These are phyloP conservation scores for Lobosporangium transversale DNA, from an alignment of 192 early-diverging fungal genomes.

Conservation along the genomic window DNA sequence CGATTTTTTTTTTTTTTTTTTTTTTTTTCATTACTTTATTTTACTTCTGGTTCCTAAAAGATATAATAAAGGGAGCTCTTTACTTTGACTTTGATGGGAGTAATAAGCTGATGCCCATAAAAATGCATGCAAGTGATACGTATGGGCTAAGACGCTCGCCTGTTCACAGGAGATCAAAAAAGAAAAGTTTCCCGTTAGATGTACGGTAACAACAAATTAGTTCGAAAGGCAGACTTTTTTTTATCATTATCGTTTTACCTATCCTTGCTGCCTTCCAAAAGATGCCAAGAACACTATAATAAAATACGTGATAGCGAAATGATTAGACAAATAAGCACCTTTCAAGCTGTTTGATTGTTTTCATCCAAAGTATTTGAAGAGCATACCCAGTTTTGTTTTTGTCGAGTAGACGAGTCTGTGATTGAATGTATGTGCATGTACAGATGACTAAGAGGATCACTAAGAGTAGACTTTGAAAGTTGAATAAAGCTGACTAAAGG, in stretches of 20 bases:
- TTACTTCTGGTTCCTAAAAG: no score
- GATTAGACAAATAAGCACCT: neutral
- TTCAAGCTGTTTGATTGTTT: neutral
- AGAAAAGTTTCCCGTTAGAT: neutral
- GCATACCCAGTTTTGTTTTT: constrained; percentile 87
- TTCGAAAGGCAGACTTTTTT: no score
- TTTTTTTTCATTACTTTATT: neutral
- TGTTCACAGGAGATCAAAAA: constrained; percentile 17
- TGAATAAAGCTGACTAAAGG: constrained; percentile 92
- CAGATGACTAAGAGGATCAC: constrained; percentile 94
- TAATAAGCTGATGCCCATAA: constrained; percentile 82
- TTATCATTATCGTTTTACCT: constrained; percentile 55
- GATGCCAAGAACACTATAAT: constrained; percentile 80
- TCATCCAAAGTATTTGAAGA: neutral
- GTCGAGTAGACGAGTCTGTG: constrained; percentile 87
- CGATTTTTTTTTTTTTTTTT: neutral
- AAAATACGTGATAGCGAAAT: neutral
- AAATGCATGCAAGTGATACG: constrained; percentile 88
- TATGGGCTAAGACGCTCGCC: constrained; percentile 96
- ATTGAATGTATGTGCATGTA: constrained; percentile 94
- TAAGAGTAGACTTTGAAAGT: constrained; percentile 91
- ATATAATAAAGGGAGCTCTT: constrained; percentile 1
- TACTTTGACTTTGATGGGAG: constrained; percentile 29
- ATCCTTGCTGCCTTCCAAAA: constrained; percentile 97
- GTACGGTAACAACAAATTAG: no score